Percentiles rank a stretch among this genome's conserved stretches.
Conservation (phyloP, 2,329 filamentous ascomycete genomes). For the Alternaria conjuncta region DNA sequence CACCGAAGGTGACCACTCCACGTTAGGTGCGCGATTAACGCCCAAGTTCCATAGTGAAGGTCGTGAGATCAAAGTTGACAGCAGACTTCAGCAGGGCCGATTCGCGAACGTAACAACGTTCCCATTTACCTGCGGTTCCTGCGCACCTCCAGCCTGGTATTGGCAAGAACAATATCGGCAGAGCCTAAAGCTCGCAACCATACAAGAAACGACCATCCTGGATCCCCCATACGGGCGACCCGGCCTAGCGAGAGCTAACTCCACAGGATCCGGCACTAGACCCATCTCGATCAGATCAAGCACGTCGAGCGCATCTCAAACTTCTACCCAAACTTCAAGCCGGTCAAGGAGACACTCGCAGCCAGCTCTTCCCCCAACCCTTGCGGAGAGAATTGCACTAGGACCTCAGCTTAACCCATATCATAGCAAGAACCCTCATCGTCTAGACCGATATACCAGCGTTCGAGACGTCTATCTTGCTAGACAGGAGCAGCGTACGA, state of each 20-base stretch:
- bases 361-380: slow-evolving; percentile 2
- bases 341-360: slow-evolving; percentile 6
- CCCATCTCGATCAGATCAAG: slow-evolving; percentile 1
- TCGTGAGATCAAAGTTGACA: neutral
- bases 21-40: slow-evolving; percentile 5
- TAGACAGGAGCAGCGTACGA: slow-evolving; percentile 3
- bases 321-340: neutral
- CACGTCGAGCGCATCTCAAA: neutral
- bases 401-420: slow-evolving; percentile 13
- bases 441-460: neutral
- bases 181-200: neutral
- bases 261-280: slow-evolving; percentile 5
- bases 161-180: slow-evolving; percentile 1
- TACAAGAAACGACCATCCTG: slow-evolving; percentile 13
- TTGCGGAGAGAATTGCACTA: slow-evolving; percentile 10
- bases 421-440: slow-evolving; percentile 7
- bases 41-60: neutral
- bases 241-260: slow-evolving; percentile 6
- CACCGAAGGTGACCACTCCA: neutral
- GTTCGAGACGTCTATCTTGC: slow-evolving; percentile 1
- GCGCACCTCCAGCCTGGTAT: slow-evolving; percentile 11
- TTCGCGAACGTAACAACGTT: slow-evolving; percentile 18
- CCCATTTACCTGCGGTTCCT: slow-evolving; percentile 13
- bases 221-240: slow-evolving; percentile 8
- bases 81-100: neutral